Evolutionary conservation across 2,329 filamentous ascomycete genomes (phyloP).

Genomic region (Sporothrix phasma): DNA sequence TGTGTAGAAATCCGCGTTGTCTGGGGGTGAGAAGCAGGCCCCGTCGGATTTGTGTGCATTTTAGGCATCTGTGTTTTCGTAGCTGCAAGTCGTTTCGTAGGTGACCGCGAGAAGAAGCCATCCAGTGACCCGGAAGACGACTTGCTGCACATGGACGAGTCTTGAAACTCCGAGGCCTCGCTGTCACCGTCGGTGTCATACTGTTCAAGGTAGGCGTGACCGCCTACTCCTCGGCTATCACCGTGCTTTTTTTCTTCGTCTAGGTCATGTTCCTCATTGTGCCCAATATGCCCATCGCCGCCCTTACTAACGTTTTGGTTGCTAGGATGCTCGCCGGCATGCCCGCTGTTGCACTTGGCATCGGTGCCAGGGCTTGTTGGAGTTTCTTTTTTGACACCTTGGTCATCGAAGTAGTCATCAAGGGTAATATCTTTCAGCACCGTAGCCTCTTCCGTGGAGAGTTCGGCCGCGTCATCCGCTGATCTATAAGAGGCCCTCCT

Average conservation of each 20-base stretch:
- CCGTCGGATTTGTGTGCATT: not conserved
- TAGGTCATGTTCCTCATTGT: not conserved
- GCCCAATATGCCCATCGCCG: not conserved
- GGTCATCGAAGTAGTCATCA: not conserved
- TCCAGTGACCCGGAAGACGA: slow-evolving; percentile 3
- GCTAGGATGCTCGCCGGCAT: not conserved
- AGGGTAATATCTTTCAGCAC: slow-evolving; percentile 13
- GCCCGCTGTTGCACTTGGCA: not conserved
- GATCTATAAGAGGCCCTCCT: slow-evolving; percentile 6
- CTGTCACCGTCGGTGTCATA: not conserved
- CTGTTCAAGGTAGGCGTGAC: not conserved
- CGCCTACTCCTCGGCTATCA: not conserved
- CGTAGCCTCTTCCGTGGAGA: slow-evolving; percentile 15
- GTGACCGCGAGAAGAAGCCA: slow-evolving; percentile 7
- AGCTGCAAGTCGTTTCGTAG: not conserved
- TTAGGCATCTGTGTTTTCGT: not conserved
- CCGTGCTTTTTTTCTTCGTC: not conserved
- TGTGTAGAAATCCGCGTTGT: not conserved
- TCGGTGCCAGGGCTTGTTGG: too few species aligned
- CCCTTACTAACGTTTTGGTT: not conserved
- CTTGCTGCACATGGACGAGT: not conserved
- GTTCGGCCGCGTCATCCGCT: slow-evolving; percentile 12
- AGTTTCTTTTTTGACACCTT: too few species aligned
- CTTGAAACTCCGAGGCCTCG: slow-evolving; percentile 15
- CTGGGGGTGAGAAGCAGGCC: not conserved